Evolutionary conservation across 1,284 basidiomycete genomes (phyloP), one percentile per base, ranked within the genome.

Genomic region (Bjerkandera adusta): DNA sequence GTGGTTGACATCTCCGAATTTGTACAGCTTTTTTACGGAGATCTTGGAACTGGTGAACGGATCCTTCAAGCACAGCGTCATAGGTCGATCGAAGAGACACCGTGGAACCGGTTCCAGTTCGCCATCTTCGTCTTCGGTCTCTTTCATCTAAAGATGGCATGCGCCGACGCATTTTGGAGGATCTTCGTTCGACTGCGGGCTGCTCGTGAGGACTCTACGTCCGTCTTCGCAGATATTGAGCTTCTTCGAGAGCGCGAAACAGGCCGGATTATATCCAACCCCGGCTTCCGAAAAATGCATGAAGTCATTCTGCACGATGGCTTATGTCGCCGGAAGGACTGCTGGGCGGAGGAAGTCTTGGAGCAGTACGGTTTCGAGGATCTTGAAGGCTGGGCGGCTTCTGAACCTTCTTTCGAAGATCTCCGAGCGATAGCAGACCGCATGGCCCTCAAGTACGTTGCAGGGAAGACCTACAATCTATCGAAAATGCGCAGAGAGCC

Each of bases 61-160:
- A 32, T 67, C 4, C 43, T 46, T 3, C 55, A 51, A 4, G n/a
- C 61, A 0, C 37, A 47, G 18, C 22, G 47, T 20, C 55, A 53
- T 0, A 52, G 67, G 1, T 25, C 50, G 2, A 51, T 57, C 2
- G 67, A 69, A 36, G 10, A 27, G 1, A 58, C 53, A 50, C 55
- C 6, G 64, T 67, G 35, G 15, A 24, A 4, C 56, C 52, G 49
- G 11, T 48, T 66, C 3, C 64, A 67, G 40, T 57, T 47, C 30
- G 49, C 68, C 1, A 55, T 69, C 5, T 64, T 60, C 42, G 51
- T 68, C 0, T 42, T 60, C 7, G 69, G 69, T 0, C 51, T 69
- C 2, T 72, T 72, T 39, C 69, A 72, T 34, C 48, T 66, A 24
- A 65, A 67, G 49, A 71, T 71, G 70, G 68, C 67, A 0, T 62